phyloP scores from a whole-genome alignment of 163 green algal species.

The Scenedesmus sp. region DNA sequence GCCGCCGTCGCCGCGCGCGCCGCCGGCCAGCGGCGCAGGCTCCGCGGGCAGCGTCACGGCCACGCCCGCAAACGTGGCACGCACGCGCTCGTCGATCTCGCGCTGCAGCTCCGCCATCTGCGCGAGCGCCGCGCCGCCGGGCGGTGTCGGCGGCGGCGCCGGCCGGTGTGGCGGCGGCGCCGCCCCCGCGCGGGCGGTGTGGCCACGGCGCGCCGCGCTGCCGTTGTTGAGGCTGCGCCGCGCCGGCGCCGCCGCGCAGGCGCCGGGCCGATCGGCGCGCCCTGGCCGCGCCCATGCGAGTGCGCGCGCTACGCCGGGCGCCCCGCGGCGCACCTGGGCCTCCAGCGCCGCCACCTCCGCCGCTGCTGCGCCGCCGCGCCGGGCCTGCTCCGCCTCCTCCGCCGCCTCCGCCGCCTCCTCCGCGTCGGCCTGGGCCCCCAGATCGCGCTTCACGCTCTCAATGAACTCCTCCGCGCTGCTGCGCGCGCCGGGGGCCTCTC shows the following conservation, averaged over 20 bases:
- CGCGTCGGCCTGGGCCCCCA: not conserved
- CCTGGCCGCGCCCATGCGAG: too few species aligned
- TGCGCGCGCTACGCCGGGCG: too few species aligned
- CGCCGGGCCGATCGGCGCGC: too few species aligned
- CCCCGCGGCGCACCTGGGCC: too few species aligned
- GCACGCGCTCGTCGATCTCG: slow-evolving; percentile 59
- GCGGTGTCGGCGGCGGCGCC: too few species aligned
- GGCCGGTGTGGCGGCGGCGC: too few species aligned
- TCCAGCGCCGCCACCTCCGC: slow-evolving; percentile 20
- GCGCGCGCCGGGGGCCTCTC: not conserved
- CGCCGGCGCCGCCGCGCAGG: too few species aligned
- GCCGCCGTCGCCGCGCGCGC: not conserved
- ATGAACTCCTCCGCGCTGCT: slow-evolving; percentile 34
- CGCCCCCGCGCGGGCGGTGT: too few species aligned
- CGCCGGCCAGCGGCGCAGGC: not conserved
- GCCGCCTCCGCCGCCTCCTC: not conserved
- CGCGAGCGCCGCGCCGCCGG: too few species aligned
- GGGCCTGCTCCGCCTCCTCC: not conserved
- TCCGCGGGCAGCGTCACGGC: slow-evolving; percentile 36
- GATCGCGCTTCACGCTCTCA: slow-evolving; percentile 10
- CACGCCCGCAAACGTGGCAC: slow-evolving; percentile 46
- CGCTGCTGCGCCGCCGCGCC: not conserved
- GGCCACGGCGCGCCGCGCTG: too few species aligned
- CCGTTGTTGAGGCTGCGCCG: too few species aligned
- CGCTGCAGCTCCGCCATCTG: slow-evolving; percentile 35